A percentile compares a stretch with the other conserved stretches of the same genome.
phyloP scores from a whole-genome alignment of 116 monocot genomes.

The Papilionanthe hybrid region DNA sequence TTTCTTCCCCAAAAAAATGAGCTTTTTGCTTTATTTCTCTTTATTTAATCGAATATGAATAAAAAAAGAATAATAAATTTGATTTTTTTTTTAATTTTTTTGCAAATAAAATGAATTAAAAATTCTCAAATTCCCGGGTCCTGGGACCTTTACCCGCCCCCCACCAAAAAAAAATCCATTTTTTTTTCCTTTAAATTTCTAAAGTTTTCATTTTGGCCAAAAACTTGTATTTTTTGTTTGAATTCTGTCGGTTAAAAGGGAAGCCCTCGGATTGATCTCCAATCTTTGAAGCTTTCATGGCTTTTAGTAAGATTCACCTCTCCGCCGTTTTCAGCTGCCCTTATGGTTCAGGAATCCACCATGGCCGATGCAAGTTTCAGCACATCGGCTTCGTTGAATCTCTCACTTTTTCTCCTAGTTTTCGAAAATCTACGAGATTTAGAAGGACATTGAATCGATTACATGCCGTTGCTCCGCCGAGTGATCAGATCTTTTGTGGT shows the following conservation, averaged over 20 bases:
- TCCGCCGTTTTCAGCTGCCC: slow-evolving; percentile 21
- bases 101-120: neutral
- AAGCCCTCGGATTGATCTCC: slow-evolving; percentile 24
- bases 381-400: slow-evolving; percentile 10
- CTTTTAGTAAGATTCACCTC: slow-evolving; percentile 23
- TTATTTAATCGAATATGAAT: neutral
- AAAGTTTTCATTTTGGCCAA: neutral
- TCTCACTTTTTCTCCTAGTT: slow-evolving; percentile 1
- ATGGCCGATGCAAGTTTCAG: slow-evolving; percentile 12
- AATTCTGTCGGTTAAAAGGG: slow-evolving; percentile 15
- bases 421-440: slow-evolving; percentile 23
- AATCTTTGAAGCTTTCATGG: slow-evolving; percentile 41
- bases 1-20: neutral
- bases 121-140: no score
- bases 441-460: slow-evolving; percentile 38
- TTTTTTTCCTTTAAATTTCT: no score
- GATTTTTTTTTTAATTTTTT: neutral
- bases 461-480: slow-evolving; percentile 28
- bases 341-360: slow-evolving; percentile 13
- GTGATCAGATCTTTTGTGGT: slow-evolving; percentile 18
- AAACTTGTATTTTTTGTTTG: neutral
- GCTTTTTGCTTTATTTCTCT: neutral
- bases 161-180: no score
- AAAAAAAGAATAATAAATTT: neutral
- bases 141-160: no score